Percentiles rank a stretch among this genome's conserved stretches.
Evolutionary conservation across 2,329 filamentous ascomycete genomes (phyloP).

Genomic region (Trichoderma atroviride): DNA sequence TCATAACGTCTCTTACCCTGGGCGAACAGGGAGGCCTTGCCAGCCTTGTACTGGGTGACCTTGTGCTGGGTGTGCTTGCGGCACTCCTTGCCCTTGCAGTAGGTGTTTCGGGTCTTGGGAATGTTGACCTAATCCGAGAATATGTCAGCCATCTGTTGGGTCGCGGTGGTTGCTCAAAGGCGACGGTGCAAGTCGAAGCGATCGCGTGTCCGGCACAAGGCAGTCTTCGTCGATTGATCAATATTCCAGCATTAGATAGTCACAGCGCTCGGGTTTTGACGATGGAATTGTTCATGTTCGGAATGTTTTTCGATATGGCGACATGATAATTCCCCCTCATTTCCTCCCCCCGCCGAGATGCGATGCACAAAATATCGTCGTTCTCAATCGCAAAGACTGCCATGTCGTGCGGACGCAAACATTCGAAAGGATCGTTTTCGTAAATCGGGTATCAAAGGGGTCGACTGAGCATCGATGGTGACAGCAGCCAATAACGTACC

Average conservation of each 20-base stretch:
- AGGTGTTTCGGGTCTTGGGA: conserved; percentile 96
- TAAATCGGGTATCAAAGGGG: conserved; percentile 20
- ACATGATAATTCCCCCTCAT: neutral
- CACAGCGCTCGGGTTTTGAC: neutral
- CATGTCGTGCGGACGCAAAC: conserved; percentile 38
- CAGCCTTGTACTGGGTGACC: conserved; percentile 96
- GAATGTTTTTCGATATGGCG: neutral
- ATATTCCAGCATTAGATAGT: neutral
- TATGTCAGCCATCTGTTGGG: conserved; percentile 31
- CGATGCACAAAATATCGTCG: neutral
- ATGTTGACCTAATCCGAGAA: conserved; percentile 77
- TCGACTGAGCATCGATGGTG: conserved; percentile 24
- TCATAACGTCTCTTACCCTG: conserved; percentile 99
- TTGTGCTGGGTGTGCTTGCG: conserved; percentile 89
- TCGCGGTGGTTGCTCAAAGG: conserved; percentile 10
- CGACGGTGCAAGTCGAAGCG: conserved; percentile 22
- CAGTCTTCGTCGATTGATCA: conserved; percentile 27
- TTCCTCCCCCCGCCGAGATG: neutral
- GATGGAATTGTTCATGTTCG: neutral
- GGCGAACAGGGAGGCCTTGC: conserved; percentile 93
- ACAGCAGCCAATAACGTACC: conserved; percentile 41
- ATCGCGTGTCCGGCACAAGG: conserved; percentile 28
- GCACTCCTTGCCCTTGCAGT: conserved; percentile 97
- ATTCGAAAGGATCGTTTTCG: conserved; percentile 27
- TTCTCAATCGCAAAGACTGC: conserved; percentile 33